Base-by-base conservation (phyloP, 352 stramenopile species). In the Phytopythium cucurbitacearum region DNA sequence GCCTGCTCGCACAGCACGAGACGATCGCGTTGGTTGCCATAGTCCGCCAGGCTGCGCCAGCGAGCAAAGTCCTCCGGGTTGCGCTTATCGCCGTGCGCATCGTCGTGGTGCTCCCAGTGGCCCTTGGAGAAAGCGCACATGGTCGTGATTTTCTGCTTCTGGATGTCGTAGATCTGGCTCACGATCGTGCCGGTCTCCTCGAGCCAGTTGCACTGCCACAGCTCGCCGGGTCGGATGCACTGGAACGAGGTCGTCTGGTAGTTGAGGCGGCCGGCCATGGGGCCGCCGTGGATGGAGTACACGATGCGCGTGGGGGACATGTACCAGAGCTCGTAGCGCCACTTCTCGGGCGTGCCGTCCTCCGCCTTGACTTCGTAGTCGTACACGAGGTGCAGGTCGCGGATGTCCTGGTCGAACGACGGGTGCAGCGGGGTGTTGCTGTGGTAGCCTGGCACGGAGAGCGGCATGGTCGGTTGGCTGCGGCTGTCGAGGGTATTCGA, bases 151-250 rank as follows among this genome's bases (percentile, higher is more conserved):
- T 77, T 82, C 51, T 67, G 40, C 35, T 69, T 58, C 50, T 65
- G 65, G 38, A 82, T 79, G 52, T 82, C 71, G 52, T 76, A 82
- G 42, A 82, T 69, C 35, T 77, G 65, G 35, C 55, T 69, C 39
- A 82, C 66, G 51, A 82, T 72, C 36, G 71, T 82, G 48, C 71
- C 71, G 11, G 71, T 82, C 54, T 81, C 71, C 58, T 81, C 71
- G 44, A 81, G 71, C 71, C 71, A 81, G 69, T 78, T 81, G 68
- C 71, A 81, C 53, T 81, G 71, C 71, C 71, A 81, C 44, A 78
- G 57, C 59, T 81, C 71, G 16, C 71, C 71, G 3, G 71, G 71
- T 13, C 71, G 71, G 57, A 80, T 80, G 57, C 71, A 80, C 65
- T 80, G 71, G 53, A 74, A 80, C 33, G 70, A 60, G 35, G 76